These are phyloP conservation scores for Raffaelea albimanens DNA, from an alignment of 2,329 filamentous ascomycete genomes.

Conservation along the genomic window DNA sequence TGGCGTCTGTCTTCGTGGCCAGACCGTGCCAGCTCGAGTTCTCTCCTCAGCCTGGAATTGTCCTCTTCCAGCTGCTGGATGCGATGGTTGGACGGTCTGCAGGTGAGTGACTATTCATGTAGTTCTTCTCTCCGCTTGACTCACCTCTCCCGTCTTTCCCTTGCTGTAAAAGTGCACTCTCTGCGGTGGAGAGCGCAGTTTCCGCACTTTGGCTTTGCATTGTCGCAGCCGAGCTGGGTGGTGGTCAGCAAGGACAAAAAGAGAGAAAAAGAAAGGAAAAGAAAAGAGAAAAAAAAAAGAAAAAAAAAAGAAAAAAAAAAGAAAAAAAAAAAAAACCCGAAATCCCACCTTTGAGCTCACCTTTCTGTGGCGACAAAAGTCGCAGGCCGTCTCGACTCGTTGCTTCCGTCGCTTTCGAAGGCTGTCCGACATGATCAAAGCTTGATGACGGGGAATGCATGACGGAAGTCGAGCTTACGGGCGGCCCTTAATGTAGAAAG, in stretches of 20 bases:
- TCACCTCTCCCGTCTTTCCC: neutral
- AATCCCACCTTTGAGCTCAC: too few species aligned
- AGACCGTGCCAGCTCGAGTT: neutral
- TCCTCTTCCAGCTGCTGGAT: slow-evolving; percentile 1
- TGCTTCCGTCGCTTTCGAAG: neutral
- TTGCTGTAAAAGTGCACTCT: neutral
- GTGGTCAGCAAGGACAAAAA: neutral
- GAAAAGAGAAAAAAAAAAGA: too few species aligned
- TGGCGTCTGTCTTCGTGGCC: neutral
- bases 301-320: too few species aligned
- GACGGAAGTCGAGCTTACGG: too few species aligned
- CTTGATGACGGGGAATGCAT: too few species aligned
- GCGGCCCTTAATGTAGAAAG: too few species aligned
- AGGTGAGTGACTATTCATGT: neutral
- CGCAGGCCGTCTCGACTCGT: neutral
- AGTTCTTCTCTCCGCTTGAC: neutral
- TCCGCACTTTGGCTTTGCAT: neutral
- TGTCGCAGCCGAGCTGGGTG: neutral
- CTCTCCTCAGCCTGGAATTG: neutral
- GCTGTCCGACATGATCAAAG: too few species aligned
- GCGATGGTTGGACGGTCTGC: neutral
- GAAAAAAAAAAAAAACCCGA: too few species aligned
- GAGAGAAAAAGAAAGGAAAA: too few species aligned
- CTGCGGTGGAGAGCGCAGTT: neutral
- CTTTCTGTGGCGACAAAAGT: slow-evolving; percentile 2